A percentile compares a stretch with the other conserved stretches of the same genome.
These are phyloP conservation scores for Cryphonectria parasitica DNA, from an alignment of 2,329 filamentous ascomycete genomes.

Conservation along the genomic window DNA sequence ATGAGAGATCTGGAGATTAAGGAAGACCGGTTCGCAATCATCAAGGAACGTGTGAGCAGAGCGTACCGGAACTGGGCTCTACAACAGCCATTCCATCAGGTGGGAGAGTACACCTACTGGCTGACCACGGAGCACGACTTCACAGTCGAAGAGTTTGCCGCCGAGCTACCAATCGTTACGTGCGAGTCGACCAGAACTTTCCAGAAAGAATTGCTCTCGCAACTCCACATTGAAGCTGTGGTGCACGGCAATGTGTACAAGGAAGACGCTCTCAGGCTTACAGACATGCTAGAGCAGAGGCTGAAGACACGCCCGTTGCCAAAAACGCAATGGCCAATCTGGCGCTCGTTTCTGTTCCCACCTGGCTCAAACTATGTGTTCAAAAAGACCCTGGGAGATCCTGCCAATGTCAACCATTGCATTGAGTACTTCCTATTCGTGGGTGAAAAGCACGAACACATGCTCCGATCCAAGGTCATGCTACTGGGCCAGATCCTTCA, in stretches of 20 bases:
- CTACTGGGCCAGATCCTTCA: slow-evolving; percentile 89
- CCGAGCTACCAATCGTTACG: slow-evolving; percentile 75
- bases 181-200: slow-evolving; percentile 76
- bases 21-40: slow-evolving; percentile 86
- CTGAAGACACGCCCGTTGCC: slow-evolving; percentile 76
- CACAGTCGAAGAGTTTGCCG: slow-evolving; percentile 77
- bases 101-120: slow-evolving; percentile 81
- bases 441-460: slow-evolving; percentile 70
- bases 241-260: slow-evolving; percentile 93
- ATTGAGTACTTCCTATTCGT: slow-evolving; percentile 78
- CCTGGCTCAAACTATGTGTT: slow-evolving; percentile 83
- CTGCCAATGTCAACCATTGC: slow-evolving; percentile 86
- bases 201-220: slow-evolving; percentile 77
- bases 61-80: slow-evolving; percentile 86
- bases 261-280: slow-evolving; percentile 86
- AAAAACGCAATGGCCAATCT: slow-evolving; percentile 76
- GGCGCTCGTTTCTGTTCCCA: slow-evolving; percentile 76
- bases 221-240: slow-evolving; percentile 86
- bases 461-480: slow-evolving; percentile 73
- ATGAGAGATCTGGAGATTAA: slow-evolving; percentile 84
- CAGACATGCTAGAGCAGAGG: slow-evolving; percentile 77
- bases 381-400: slow-evolving; percentile 78
- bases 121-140: slow-evolving; percentile 77
- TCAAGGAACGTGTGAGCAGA: slow-evolving; percentile 81
- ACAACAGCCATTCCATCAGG: slow-evolving; percentile 86